These are phyloP conservation scores for Pisolithus thermaeus DNA, from an alignment of 1,284 basidiomycete genomes.

Conservation along the genomic window DNA sequence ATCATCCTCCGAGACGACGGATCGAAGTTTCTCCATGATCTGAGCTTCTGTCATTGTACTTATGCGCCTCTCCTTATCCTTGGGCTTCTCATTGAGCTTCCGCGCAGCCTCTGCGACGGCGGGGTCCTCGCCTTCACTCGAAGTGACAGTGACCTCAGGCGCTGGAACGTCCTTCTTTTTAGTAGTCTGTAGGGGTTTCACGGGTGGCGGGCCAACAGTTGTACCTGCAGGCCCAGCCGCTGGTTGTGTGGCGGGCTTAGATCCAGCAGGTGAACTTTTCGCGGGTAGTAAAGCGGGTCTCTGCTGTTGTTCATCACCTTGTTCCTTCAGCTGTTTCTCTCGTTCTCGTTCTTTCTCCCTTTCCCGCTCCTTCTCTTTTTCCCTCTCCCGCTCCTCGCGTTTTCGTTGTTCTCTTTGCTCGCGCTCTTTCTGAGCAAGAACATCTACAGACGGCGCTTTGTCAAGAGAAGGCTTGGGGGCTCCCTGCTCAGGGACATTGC, in stretches of 20 bases:
- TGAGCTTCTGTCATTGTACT: slow-evolving; percentile 96
- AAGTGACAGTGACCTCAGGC: slow-evolving; percentile 39
- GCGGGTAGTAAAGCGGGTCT: slow-evolving; percentile 9
- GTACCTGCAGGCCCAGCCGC: slow-evolving; percentile 43
- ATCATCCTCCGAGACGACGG: slow-evolving; percentile 83
- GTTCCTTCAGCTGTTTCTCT: slow-evolving; percentile 21
- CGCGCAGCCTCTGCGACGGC: slow-evolving; percentile 73
- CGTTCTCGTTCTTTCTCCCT: slow-evolving; percentile 25
- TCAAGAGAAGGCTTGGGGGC: slow-evolving; percentile 29
- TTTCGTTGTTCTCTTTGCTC: slow-evolving; percentile 25
- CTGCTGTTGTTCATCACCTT: slow-evolving; percentile 25
- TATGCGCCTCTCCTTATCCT: slow-evolving; percentile 79
- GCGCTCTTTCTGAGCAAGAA: slow-evolving; percentile 26
- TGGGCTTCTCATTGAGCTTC: slow-evolving; percentile 41
- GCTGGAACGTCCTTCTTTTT: slow-evolving; percentile 50
- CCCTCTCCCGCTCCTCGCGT: slow-evolving; percentile 25
- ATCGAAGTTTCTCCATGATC: slow-evolving; percentile 95
- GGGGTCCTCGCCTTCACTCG: slow-evolving; percentile 35
- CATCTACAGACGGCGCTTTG: slow-evolving; percentile 26
- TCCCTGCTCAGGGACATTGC: slow-evolving; percentile 39
- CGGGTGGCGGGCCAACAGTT: slow-evolving; percentile 48
- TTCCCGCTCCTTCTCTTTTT: slow-evolving; percentile 14
- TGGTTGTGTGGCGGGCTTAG: slow-evolving; percentile 39
- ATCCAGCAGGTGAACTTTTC: slow-evolving; percentile 33
- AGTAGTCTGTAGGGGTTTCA: slow-evolving; percentile 72